Percentiles rank a stretch among this genome's conserved stretches.
phyloP scores from a whole-genome alignment of 495 filamentous ascomycete species.

The Choiromyces venosus region DNA sequence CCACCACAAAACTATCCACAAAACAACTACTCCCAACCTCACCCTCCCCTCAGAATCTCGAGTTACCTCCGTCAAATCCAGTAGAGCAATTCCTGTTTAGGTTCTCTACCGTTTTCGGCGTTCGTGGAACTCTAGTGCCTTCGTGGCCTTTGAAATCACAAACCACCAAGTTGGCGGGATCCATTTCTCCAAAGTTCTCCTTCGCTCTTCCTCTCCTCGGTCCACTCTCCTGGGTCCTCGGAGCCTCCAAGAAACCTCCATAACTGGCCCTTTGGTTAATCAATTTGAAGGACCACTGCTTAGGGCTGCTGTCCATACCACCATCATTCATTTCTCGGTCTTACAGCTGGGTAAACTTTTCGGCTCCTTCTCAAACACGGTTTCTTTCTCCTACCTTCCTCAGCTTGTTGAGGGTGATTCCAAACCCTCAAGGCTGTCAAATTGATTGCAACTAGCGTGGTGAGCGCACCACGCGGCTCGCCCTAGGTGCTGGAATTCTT shows the following conservation, averaged over 20 bases:
- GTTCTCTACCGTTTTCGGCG: slow-evolving; percentile 1
- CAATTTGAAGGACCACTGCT: slow-evolving; percentile 10
- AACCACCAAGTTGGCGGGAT: slow-evolving; percentile 96
- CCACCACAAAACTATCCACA: slow-evolving; percentile 6
- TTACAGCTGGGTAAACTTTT: slow-evolving; percentile 23
- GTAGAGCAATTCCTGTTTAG: slow-evolving; percentile 14
- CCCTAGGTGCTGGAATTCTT: slow-evolving; percentile 13
- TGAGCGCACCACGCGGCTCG: slow-evolving; percentile 32
- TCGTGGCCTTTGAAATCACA: slow-evolving; percentile 35
- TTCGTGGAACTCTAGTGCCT: slow-evolving; percentile 34
- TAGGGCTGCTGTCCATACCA: slow-evolving; percentile 10
- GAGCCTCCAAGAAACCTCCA: slow-evolving; percentile 95
- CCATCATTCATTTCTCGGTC: slow-evolving; percentile 13
- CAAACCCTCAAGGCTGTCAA: slow-evolving; percentile 42
- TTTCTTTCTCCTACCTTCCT: slow-evolving; percentile 32
- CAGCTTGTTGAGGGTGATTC: slow-evolving; percentile 45
- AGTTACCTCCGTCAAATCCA: not conserved
- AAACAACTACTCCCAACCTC: not conserved
- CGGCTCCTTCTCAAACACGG: slow-evolving; percentile 19
- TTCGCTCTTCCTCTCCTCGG: slow-evolving; percentile 88
- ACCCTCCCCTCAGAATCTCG: not conserved
- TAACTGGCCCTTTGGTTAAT: slow-evolving; percentile 62
- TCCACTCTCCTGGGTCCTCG: slow-evolving; percentile 85
- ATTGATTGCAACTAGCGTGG: slow-evolving; percentile 32
- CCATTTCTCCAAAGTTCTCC: slow-evolving; percentile 66